Base-by-base conservation (phyloP, 1,284 basidiomycete species). In the Sporisorium scitamineum region DNA sequence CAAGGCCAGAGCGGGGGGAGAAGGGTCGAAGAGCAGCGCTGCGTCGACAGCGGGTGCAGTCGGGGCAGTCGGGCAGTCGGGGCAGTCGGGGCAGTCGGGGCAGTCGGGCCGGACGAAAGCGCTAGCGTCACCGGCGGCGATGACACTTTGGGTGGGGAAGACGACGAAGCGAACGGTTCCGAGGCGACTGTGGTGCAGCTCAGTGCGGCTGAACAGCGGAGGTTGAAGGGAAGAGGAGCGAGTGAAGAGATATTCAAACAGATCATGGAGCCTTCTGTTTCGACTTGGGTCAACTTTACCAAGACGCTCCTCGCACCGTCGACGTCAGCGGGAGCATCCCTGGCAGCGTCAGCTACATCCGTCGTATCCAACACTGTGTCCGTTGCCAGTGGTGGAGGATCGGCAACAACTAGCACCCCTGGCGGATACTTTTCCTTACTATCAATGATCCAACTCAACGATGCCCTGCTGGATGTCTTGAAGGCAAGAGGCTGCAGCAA, bases 181-280 rank as follows among this genome's bases (percentile, higher is more conserved):
- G 74, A 78, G 24, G 54, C 79, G 1, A 68, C 61, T 24, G 73
- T 83, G 7, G 76, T 80, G 5, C 71, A 72, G 32, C 54, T 82
- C 1, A 66, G 56, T 16, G 24, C 59, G 13, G 20, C 31, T 1
- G 81, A 82, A 34, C 78, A 79, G 39, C 26, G 29, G 2, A 48
- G 51, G 4, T 18, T 78, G n/a, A 37, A 63, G 29, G 68, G 64
- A 0, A 22, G 70, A 27, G 65, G 65, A 2, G 80, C 75, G 16
- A 63, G 37, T 18, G 81, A 82, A 44, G 82, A 81, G 65, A 66
- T 82, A 6, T 84, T 83, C 62, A 80, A 70, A 47, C 83, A 85
- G 71, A 77, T 84, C 22, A 73, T 83, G 61, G 83, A 85, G 60
- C 84, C 84, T 13, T 70, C 73, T 0, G 47, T 83, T 0, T 27